Base-by-base conservation (phyloP, 2,329 filamentous ascomycete genomes). In the Geosmithia putterillii region DNA sequence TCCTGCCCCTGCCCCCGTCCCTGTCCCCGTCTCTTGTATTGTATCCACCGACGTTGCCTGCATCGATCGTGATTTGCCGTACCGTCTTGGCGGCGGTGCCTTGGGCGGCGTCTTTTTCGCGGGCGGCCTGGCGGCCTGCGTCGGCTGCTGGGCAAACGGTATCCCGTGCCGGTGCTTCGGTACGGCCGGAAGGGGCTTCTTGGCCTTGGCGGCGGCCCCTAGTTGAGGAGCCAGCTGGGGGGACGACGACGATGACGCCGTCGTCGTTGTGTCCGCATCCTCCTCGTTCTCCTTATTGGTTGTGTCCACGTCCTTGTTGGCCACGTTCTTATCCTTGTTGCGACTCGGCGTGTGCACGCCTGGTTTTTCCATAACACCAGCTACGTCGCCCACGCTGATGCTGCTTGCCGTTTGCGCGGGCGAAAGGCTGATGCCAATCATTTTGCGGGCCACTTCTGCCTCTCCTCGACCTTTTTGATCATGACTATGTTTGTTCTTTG, bases 271-370 rank as follows among this genome's bases (percentile, higher is more conserved):
- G 28, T 15, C 45, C 41, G 51, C 50, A 10, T 51, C 46, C 10
- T 51, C 51, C 32, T 23, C 41, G 19, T 22, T 40, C 15, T 41
- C 10, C 10, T 41, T n/a, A n/a, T n/a, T n/a, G n/a, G 25, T 18
- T 19, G 22, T 37, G 28, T 15, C 45, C 41, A 51, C 50, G 12
- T 51, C 46, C 10, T 51, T 50, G 19, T 23, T 34, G 19, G 19
- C 23, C 15, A 28, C 10, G 15, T 47, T 53, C 12, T 53, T 51
- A 14, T 57, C 59, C 40, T 60, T 57, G 47, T 66, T 77, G 40
- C 81, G 73, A 56, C 85, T 87, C 6, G 86, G 86, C 17, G 86
- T 88, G 53, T 88, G 80, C 19, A 90, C 78, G 1, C 84, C 86
- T 0, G 86, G 86, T 58, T 85, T 88, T 62, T 90, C 86, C 58